These are phyloP conservation scores for Wallacemonas collosoma DNA, from an alignment of 208 protist species.

Conservation along the genomic window DNA sequence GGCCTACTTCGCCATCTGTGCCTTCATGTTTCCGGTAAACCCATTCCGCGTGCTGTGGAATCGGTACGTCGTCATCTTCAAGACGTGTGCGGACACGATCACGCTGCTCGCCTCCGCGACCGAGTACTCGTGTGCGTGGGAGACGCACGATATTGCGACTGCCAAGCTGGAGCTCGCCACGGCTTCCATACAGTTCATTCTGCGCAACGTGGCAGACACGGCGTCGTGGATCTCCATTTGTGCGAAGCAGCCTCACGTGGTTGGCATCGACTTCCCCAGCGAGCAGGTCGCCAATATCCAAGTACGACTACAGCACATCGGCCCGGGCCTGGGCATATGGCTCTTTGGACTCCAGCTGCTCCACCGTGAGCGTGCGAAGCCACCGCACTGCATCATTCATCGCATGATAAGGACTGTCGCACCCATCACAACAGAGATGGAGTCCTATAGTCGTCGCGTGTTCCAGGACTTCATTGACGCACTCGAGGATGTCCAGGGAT, in stretches of 20 bases:
- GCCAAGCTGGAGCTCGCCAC: constrained; percentile 26
- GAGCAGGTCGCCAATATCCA: constrained; percentile 35
- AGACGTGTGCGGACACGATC: constrained; percentile 45
- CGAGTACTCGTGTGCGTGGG: constrained; percentile 15
- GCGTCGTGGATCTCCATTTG: constrained; percentile 28
- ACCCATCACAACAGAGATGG: constrained; percentile 33
- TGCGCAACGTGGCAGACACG: constrained; percentile 23
- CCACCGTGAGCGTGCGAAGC: constrained; percentile 33
- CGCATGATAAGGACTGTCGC: constrained; percentile 32
- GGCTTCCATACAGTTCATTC: constrained; percentile 16
- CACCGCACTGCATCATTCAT: constrained; percentile 29
- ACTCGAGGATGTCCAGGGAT: constrained; percentile 31
- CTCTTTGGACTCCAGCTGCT: constrained; percentile 45
- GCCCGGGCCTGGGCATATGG: constrained; percentile 49
- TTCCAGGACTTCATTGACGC: constrained; percentile 71
- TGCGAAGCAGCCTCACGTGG: constrained; percentile 47
- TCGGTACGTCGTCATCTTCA: constrained; percentile 30
- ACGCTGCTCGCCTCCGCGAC: constrained; percentile 31
- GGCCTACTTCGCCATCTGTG: constrained; percentile 57
- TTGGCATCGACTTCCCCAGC: constrained; percentile 44
- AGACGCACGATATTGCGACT: constrained; percentile 21
- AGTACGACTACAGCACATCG: constrained; percentile 37
- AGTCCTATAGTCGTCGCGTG: constrained; percentile 34
- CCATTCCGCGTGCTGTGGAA: constrained; percentile 63
- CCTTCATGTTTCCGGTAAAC: constrained; percentile 63